phyloP scores from a whole-genome alignment of 108 stramenopile species.

The Skeletonema marinoi region DNA sequence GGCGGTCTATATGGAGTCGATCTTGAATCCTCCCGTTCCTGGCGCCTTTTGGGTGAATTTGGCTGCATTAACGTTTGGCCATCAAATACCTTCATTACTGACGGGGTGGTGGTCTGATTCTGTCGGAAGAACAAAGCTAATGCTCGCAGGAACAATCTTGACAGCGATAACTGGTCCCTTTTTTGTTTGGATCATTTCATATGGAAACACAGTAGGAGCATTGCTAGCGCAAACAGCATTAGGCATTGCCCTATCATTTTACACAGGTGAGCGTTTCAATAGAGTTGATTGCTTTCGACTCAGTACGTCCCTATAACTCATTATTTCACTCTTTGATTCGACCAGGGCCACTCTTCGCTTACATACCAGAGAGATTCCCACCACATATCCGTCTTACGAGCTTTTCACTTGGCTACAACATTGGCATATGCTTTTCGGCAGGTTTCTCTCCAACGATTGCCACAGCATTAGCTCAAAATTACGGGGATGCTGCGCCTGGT shows the following conservation, averaged over 20 bases:
- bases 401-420: constrained; percentile 64
- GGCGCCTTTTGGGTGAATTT: constrained; percentile 75
- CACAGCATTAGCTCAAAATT: constrained; percentile 49
- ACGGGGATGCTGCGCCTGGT: constrained; percentile 50
- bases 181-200: constrained; percentile 49
- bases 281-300: too few relatives aligned
- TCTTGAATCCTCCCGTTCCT: constrained; percentile 61
- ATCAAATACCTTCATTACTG: constrained; percentile 44
- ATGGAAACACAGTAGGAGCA: constrained; percentile 37
- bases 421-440: constrained; percentile 61
- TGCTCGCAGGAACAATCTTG: constrained; percentile 50
- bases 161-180: constrained; percentile 51
- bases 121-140: constrained; percentile 52
- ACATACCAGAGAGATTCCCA: constrained; percentile 70
- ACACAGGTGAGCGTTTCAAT: too few relatives aligned
- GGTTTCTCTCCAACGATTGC: constrained; percentile 69
- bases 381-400: constrained; percentile 61
- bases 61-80: constrained; percentile 39
- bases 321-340: too few relatives aligned
- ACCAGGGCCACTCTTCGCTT: constrained; percentile 68
- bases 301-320: too few relatives aligned
- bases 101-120: constrained; percentile 61
- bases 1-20: constrained; percentile 65
- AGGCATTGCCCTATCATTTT: constrained; percentile 60
- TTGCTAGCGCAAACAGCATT: constrained; percentile 57